Evolutionary conservation across 192 early-diverging fungal species (phyloP), one percentile per base, ranked within the genome.

Genomic region (Linnemannia elongata): DNA sequence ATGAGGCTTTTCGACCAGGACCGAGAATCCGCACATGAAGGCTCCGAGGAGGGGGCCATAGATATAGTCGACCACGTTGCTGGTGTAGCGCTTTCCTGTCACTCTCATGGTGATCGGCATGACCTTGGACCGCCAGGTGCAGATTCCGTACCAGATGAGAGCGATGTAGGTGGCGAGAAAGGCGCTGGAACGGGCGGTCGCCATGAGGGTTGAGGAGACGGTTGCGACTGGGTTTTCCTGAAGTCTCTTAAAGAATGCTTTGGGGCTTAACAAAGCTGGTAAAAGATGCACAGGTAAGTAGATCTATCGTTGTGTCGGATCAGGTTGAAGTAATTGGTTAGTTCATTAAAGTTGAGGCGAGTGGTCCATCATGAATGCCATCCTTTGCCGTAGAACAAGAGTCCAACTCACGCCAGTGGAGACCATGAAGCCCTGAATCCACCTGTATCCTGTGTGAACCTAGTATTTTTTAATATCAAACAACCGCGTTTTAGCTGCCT

Each of bases 261-360:
- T 87, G 36, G 89, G 89, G 71, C 92, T 93, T 27, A 94, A 54
- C 4, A 94, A 71, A 33, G 92, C 90, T 24, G 93, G 93, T 47
- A 93, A 82, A 27, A 92, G 66, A 77, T 94, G 93, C 0, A 93
- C 93, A 22, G 92, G 92, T n/a, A 94, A 69, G 74, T 94, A 94
- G 22, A 94, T 89, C 91, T 93, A 83, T 74, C 36, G 30, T 44
- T 9, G 20, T 9, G 24, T 24, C 18, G 41, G 22, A 8, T 3
- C 69, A 10, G 35, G 6, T 10, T 5, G 2, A 41, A 10, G 35
- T 22, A 22, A 41, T 6, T 6, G 35, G 18, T 38, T 42, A 35
- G 27, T 20, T 39, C 8, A 41, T 47, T 12, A 30, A 17, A 38
- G 13, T 6, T 18, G 38, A 20, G 18, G 18, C 33, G 10, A 42